Base-by-base conservation (phyloP, 2,329 filamentous ascomycete species). In the Parastagonospora avenae region DNA sequence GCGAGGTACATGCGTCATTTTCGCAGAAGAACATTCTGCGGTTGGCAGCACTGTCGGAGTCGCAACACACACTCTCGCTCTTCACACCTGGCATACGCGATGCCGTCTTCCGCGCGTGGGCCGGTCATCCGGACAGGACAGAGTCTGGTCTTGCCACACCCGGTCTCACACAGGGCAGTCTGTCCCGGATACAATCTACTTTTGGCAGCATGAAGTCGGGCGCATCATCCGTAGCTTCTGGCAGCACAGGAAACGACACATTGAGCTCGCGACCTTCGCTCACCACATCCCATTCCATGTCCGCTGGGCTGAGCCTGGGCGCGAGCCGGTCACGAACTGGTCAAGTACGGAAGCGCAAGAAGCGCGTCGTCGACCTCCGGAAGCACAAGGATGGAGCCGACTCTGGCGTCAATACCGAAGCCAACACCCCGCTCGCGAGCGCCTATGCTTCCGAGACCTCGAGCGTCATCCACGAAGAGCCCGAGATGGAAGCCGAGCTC, bases 21-120 rank as follows among this genome's bases (percentile, higher is more conserved):
- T 97, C 93, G 0, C 91, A 96, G 68, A 96, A 96, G 81, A 97
- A 96, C 64, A 79, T 97, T 32, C 76, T 96, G 19, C 88, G 90
- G 43, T 80, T 99, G 10, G 91, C 89, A 19, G 85, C 91, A 0
- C 79, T 99, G 50, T 92, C 86, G 4, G 89, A 96, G 66, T 96
- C 92, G 2, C 92, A 97, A 64, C 86, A 90, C 41, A 97, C 94
- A 0, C 77, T 97, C 30, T 96, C 92, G 4, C 79, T 97, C 0
- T 96, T 96, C 70, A 97, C 93, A 1, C 92, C 93, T 0, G 86
- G 88, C n/a, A 93, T 97, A 51, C 81, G 85, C 45, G 91, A 97
- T 72, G 90, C 91, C 4, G 88, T 97, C 24, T 97, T 96, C 73
- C 85, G 94, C 52, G 94, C 93, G 29, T 96, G 92, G 91, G 90